A percentile compares a stretch with the other conserved stretches of the same genome.
Conservation (phyloP, 2,329 filamentous ascomycete genomes). For the Helicocarpus griseus region DNA sequence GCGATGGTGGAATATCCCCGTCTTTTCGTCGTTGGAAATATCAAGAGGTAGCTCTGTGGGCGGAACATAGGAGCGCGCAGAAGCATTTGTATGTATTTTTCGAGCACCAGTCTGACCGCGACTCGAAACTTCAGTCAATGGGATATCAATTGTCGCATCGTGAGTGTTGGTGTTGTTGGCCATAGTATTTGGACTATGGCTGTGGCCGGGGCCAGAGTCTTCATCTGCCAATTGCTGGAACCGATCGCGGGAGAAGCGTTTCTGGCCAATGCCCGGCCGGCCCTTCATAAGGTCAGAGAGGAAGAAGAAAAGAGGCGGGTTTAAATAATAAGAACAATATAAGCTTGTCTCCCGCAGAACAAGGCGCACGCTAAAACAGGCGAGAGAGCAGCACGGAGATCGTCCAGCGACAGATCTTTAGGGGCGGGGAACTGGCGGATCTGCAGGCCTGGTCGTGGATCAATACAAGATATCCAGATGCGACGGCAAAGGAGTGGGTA, state of each 20-base stretch:
- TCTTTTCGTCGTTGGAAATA: conserved; percentile 24
- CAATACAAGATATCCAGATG: background rate
- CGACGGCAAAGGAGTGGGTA: too few species aligned
- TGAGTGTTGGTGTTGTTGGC: conserved; percentile 38
- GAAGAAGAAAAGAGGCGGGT: background rate
- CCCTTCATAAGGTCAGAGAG: conserved; percentile 20
- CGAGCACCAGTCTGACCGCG: conserved; percentile 38
- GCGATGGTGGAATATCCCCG: conserved; percentile 14
- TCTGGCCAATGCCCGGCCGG: conserved; percentile 27
- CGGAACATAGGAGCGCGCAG: conserved; percentile 22
- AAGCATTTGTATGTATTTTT: conserved; percentile 25
- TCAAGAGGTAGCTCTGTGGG: conserved; percentile 14
- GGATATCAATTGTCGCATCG: conserved; percentile 53
- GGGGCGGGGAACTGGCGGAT: background rate
- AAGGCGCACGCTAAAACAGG: background rate
- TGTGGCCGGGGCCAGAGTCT: too few species aligned
- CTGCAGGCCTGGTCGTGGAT: background rate
- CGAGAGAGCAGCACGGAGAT: background rate
- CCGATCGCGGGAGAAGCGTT: conserved; percentile 36
- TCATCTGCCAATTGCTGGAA: conserved; percentile 29
- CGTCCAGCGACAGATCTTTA: background rate
- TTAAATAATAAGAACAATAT: background rate
- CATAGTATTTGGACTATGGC: conserved; percentile 23
- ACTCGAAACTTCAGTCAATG: conserved; percentile 46
- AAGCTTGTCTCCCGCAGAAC: background rate